A percentile compares a stretch with the other conserved stretches of the same genome.
These are phyloP conservation scores for Nidularia pulvinata DNA, from an alignment of 768 basidiomycete species.

Conservation along the genomic window DNA sequence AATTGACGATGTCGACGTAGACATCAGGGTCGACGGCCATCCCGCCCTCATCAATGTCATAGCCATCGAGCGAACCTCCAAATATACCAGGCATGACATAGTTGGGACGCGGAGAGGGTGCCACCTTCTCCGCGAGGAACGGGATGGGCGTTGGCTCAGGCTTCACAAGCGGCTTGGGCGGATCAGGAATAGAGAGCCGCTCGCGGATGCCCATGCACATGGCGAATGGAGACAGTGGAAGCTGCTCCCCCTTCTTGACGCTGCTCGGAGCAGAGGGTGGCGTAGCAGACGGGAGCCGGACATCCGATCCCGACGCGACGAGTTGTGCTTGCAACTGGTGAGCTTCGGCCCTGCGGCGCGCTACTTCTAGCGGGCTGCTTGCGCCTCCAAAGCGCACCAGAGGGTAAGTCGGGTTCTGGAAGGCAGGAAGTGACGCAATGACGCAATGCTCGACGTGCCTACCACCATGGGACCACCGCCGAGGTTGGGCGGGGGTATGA, in stretches of 20 bases:
- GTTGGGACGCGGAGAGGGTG: neutral
- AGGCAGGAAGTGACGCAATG: no score
- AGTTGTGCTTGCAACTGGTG: no score
- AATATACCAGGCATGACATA: constrained; percentile 2
- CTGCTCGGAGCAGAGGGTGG: neutral
- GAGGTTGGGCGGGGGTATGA: no score
- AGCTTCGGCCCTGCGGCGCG: no score
- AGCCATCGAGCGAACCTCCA: constrained; percentile 8
- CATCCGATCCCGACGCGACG: no score
- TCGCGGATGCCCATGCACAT: no score
- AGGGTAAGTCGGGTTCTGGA: no score
- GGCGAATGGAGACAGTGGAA: neutral
- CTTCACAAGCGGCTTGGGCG: neutral
- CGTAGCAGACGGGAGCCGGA: no score
- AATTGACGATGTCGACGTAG: constrained; percentile 10
- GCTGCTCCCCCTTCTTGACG: neutral
- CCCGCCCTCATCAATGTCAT: constrained; percentile 11
- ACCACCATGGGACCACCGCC: no score
- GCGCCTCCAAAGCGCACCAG: no score
- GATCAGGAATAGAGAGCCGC: neutral
- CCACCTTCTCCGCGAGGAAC: neutral
- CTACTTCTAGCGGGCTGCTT: no score
- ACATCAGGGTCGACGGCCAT: constrained; percentile 1
- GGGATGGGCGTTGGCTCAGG: neutral
- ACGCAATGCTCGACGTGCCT: no score